Evolutionary conservation across 257 asterid genomes (phyloP).

Genomic region (Nicotiana otophora): DNA sequence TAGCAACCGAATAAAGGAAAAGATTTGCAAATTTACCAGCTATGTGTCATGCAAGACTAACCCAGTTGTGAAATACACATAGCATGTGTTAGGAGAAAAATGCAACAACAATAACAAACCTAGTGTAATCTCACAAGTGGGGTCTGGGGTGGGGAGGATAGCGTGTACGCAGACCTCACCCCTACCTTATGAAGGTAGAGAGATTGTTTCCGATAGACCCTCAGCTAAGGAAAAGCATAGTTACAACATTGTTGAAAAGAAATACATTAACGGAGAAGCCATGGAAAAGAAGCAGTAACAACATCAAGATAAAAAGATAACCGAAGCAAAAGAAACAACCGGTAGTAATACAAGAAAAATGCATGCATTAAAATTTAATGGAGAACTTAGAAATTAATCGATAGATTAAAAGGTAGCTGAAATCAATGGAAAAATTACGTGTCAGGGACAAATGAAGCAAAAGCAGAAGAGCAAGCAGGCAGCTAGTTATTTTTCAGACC

Average conservation of each 20-base stretch:
- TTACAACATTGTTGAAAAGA: too few relatives aligned
- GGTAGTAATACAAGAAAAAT: neutral
- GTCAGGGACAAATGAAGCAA: conserved; percentile 1
- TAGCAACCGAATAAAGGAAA: neutral
- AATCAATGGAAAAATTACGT: neutral
- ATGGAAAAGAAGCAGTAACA: too few relatives aligned
- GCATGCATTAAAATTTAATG: neutral
- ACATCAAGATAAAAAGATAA: too few relatives aligned
- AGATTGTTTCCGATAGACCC: too few relatives aligned
- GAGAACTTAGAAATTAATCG: neutral
- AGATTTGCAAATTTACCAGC: neutral
- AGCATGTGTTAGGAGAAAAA: neutral
- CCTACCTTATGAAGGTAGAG: too few relatives aligned
- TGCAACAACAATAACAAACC: neutral
- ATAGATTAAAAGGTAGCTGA: neutral
- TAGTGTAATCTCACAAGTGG: too few relatives aligned
- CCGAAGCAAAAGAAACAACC: too few relatives aligned
- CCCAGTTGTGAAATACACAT: neutral
- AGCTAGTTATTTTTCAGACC: neutral
- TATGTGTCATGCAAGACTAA: neutral
- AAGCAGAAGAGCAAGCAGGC: neutral
- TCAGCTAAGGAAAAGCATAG: too few relatives aligned
- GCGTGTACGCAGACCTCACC: too few relatives aligned
- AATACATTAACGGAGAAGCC: too few relatives aligned
- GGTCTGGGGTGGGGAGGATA: too few relatives aligned